phyloP scores from a whole-genome alignment of 306 rosid genomes.

The Carpinus fangiana region DNA sequence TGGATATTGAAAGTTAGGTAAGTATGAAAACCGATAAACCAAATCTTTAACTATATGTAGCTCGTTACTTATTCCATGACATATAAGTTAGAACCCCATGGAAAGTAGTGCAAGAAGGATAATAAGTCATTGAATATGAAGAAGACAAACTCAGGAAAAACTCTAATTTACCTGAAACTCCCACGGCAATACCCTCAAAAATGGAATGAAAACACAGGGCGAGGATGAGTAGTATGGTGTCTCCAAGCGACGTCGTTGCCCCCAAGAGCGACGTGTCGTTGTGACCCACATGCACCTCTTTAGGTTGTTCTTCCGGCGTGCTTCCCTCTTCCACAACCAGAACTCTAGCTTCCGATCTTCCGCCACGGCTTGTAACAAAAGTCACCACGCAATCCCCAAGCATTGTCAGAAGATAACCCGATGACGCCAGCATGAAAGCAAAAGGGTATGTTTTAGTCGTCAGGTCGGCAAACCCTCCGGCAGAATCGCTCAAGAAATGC shows the following conservation, averaged over 20 bases:
- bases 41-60: no score
- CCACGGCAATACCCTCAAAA: constrained; percentile 83
- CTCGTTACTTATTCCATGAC: no score
- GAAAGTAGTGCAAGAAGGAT: no score
- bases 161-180: constrained; percentile 53
- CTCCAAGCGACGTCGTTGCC: constrained; percentile 53
- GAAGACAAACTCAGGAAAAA: neutral
- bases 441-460: constrained; percentile 70
- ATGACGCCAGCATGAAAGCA: constrained; percentile 67
- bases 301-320: constrained; percentile 17
- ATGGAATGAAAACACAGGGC: constrained; percentile 80
- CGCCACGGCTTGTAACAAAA: constrained; percentile 24
- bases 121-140: no score
- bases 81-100: no score
- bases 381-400: constrained; percentile 54
- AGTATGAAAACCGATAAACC: no score
- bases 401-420: constrained; percentile 71
- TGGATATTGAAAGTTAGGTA: no score
- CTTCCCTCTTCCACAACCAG: constrained; percentile 50
- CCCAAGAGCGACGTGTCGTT: constrained; percentile 38
- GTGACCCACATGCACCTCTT: neutral
- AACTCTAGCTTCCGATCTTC: constrained; percentile 41
- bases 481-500: constrained; percentile 75
- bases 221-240: constrained; percentile 63
- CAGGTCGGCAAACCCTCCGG: constrained; percentile 42